These are phyloP conservation scores for Chaetomium sp. DNA, from an alignment of 2,329 filamentous ascomycete genomes.

Conservation along the genomic window DNA sequence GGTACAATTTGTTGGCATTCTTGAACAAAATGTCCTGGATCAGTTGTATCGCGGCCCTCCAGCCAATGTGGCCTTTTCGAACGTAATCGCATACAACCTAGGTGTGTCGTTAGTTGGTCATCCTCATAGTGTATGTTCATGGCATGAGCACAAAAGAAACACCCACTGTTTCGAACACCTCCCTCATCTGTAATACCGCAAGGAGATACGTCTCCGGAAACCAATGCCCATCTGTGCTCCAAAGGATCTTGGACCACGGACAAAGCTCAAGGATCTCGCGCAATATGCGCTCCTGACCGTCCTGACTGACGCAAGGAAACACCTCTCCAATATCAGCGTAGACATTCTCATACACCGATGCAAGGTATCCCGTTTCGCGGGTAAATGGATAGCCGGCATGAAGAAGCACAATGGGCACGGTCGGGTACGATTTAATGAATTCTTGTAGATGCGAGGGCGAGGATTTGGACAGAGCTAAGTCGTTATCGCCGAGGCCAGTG, in stretches of 20 bases:
- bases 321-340: conserved; percentile 80
- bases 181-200: conserved; percentile 64
- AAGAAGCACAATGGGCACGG: conserved; percentile 68
- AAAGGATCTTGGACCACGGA: conserved; percentile 68
- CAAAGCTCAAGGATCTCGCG: conserved; percentile 69
- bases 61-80: conserved; percentile 53
- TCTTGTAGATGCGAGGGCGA: conserved; percentile 71
- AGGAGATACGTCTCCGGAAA: conserved; percentile 73
- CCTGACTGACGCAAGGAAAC: conserved; percentile 69
- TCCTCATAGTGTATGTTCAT: too few species aligned
- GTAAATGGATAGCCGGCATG: conserved; percentile 80
- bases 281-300: conserved; percentile 66
- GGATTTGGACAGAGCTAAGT: conserved; percentile 61
- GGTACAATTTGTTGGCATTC: conserved; percentile 71
- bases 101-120: background rate
- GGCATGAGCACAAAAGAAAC: background rate
- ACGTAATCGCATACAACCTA: conserved; percentile 63
- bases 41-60: conserved; percentile 55
- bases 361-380: conserved; percentile 70
- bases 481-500: conserved; percentile 74
- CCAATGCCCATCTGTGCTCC: conserved; percentile 74
- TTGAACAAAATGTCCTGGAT: conserved; percentile 65
- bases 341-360: conserved; percentile 69
- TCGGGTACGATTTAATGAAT: conserved; percentile 63
- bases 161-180: conserved; percentile 59